phyloP scores from a whole-genome alignment of 768 basidiomycete genomes.

The Xerocomellus chrysenteron region DNA sequence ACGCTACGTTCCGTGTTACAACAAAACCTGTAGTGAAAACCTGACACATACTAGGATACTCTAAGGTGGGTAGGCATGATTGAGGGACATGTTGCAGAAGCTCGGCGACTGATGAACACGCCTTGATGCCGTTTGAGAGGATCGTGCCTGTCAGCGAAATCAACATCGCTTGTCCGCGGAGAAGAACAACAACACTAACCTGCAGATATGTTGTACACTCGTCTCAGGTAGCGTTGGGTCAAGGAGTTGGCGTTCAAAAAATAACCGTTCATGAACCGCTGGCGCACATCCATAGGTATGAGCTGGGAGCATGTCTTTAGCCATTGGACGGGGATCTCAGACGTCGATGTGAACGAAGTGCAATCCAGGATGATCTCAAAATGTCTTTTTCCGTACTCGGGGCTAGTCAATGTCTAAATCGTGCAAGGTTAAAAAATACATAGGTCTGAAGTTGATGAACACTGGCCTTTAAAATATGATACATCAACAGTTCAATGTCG shows the following conservation, averaged over 20 bases:
- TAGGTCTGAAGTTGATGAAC: background rate
- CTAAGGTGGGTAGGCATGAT: slow-evolving; percentile 45
- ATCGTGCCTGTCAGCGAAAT: slow-evolving; percentile 42
- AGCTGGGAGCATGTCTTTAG: slow-evolving; percentile 75
- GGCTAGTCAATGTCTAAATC: slow-evolving; percentile 51
- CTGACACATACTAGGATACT: slow-evolving; percentile 51
- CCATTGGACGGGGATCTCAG: slow-evolving; percentile 82
- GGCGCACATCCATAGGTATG: slow-evolving; percentile 66
- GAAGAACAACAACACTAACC: slow-evolving; percentile 32
- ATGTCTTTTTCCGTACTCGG: slow-evolving; percentile 44
- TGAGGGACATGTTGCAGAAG: slow-evolving; percentile 56
- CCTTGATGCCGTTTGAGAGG: slow-evolving; percentile 51
- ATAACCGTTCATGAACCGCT: slow-evolving; percentile 58
- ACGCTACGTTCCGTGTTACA: slow-evolving; percentile 40
- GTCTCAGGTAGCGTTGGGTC: slow-evolving; percentile 71
- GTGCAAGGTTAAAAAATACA: background rate
- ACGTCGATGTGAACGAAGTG: slow-evolving; percentile 70
- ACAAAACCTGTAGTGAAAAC: background rate
- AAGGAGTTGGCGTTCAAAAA: slow-evolving; percentile 73
- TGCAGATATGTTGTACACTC: slow-evolving; percentile 68
- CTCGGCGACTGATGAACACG: slow-evolving; percentile 63
- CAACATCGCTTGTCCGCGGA: background rate
- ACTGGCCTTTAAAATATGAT: slow-evolving; percentile 71
- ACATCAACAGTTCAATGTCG: slow-evolving; percentile 76
- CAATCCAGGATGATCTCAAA: slow-evolving; percentile 83